Percentiles rank a stretch among this genome's conserved stretches.
These are phyloP conservation scores for Puccinia triticina DNA, from an alignment of 1,284 basidiomycete species.

Conservation along the genomic window DNA sequence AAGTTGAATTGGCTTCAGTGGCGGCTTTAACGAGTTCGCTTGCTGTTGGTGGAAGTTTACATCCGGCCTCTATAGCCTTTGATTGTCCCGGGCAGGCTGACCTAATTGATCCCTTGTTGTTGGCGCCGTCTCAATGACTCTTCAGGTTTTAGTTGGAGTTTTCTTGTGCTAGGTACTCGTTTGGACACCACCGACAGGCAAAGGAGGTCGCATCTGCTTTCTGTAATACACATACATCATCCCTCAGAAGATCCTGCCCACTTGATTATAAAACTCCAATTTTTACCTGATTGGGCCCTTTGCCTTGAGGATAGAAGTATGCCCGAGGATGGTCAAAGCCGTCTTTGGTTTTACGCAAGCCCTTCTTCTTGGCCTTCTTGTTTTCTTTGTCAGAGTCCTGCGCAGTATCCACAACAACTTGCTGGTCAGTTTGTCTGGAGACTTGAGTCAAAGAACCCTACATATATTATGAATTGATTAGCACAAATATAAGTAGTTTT, in stretches of 20 bases:
- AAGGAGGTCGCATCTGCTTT: neutral
- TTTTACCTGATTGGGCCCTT: neutral
- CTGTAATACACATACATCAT: neutral
- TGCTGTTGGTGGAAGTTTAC: neutral
- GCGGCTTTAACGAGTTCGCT: too few relatives aligned
- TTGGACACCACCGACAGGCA: constrained; percentile 17
- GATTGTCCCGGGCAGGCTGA: neutral
- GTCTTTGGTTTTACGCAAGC: neutral
- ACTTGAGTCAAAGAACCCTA: neutral
- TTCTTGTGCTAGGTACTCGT: neutral
- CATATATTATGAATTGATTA: too few relatives aligned
- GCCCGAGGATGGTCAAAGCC: neutral
- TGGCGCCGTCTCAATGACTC: neutral
- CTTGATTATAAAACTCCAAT: neutral
- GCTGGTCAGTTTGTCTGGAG: neutral
- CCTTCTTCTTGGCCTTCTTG: neutral
- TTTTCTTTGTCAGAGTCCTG: constrained; percentile 12
- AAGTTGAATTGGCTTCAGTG: too few relatives aligned
- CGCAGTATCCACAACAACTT: neutral
- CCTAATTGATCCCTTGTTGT: neutral
- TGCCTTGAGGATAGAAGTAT: neutral
- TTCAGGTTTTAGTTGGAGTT: constrained; percentile 17
- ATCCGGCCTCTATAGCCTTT: constrained; percentile 2
- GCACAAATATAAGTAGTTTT: too few relatives aligned
- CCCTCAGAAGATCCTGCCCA: too few relatives aligned